A percentile compares a stretch with the other conserved stretches of the same genome.
phyloP scores from a whole-genome alignment of 805 yeast genomes.

The Kluyveromyces siamensis region DNA sequence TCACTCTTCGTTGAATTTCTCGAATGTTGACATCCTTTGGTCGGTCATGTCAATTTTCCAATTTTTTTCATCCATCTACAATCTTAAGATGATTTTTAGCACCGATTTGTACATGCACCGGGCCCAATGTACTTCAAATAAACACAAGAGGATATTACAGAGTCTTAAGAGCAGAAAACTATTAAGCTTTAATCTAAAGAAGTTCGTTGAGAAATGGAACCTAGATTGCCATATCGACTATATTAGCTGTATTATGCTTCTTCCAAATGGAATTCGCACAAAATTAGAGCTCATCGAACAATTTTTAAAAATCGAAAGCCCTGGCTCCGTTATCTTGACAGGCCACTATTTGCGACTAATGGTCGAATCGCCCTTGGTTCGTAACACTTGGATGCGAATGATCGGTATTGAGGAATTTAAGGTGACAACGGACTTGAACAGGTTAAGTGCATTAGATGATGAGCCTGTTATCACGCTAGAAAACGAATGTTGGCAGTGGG shows the following conservation, averaged over 20 bases:
- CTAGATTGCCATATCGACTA: constrained; percentile 15
- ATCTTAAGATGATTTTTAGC: constrained; percentile 34
- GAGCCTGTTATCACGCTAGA: constrained; percentile 33
- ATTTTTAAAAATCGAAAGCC: constrained; percentile 12
- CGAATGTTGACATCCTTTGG: constrained; percentile 25
- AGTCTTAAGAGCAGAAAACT: constrained; percentile 10
- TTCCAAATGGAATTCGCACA: constrained; percentile 42
- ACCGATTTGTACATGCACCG: constrained; percentile 21
- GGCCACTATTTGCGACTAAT: constrained; percentile 35
- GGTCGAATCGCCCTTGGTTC: constrained; percentile 43
- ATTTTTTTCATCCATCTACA: constrained; percentile 35
- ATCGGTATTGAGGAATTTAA: constrained; percentile 31
- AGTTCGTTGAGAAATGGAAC: constrained; percentile 16
- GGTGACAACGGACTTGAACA: constrained; percentile 22
- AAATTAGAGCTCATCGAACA: constrained; percentile 36
- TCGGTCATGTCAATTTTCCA: constrained; percentile 39
- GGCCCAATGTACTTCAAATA: constrained; percentile 22
- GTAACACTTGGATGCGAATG: constrained; percentile 42
- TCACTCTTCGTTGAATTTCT: neutral
- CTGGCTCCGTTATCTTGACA: constrained; percentile 14
- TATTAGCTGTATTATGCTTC: constrained; percentile 22
- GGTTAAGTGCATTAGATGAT: constrained; percentile 8
- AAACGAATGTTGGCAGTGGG: constrained; percentile 38
- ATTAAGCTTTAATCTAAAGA: constrained; percentile 13
- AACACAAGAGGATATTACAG: constrained; percentile 15